A percentile compares a stretch with the other conserved stretches of the same genome.
phyloP scores from a whole-genome alignment of 2,329 filamentous ascomycete species.

The Scytalidium sp. region DNA sequence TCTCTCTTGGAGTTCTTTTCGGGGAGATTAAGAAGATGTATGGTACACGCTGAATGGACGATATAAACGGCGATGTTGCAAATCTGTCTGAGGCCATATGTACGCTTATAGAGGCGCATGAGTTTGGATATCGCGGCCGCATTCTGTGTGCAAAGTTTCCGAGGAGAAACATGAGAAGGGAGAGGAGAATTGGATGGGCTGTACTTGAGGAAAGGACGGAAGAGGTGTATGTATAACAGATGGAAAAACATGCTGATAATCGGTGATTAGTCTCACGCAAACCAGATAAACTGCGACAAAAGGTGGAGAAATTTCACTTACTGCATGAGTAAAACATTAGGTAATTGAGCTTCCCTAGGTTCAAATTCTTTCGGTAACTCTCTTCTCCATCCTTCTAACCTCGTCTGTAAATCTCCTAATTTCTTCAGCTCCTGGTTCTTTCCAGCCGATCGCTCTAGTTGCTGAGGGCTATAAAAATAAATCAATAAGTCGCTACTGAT shows the following conservation, averaged over 20 bases:
- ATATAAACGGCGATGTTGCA: conserved; percentile 98
- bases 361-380: conserved; percentile 83
- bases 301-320: conserved; percentile 48
- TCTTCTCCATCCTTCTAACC: conserved; percentile 85
- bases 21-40: conserved; percentile 88
- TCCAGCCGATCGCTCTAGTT: conserved; percentile 60
- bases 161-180: conserved; percentile 82
- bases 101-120: conserved; percentile 90
- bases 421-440: conserved; percentile 88
- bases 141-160: conserved; percentile 86
- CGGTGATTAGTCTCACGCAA: conserved; percentile 12
- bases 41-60: conserved; percentile 88
- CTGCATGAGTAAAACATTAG: conserved; percentile 79
- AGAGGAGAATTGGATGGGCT: conserved; percentile 76
- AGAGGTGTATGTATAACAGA: conserved; percentile 90
- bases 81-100: conserved; percentile 87
- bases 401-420: conserved; percentile 84
- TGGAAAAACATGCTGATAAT: conserved; percentile 89
- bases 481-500: conserved; percentile 88
- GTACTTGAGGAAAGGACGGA: conserved; percentile 93
- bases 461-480: conserved; percentile 85
- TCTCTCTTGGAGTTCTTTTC: conserved; percentile 89
- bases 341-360: conserved; percentile 82
- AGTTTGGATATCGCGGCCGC: conserved; percentile 88
- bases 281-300: background rate